phyloP scores from a whole-genome alignment of 768 basidiomycete species.

The Lactifluus rugatus region DNA sequence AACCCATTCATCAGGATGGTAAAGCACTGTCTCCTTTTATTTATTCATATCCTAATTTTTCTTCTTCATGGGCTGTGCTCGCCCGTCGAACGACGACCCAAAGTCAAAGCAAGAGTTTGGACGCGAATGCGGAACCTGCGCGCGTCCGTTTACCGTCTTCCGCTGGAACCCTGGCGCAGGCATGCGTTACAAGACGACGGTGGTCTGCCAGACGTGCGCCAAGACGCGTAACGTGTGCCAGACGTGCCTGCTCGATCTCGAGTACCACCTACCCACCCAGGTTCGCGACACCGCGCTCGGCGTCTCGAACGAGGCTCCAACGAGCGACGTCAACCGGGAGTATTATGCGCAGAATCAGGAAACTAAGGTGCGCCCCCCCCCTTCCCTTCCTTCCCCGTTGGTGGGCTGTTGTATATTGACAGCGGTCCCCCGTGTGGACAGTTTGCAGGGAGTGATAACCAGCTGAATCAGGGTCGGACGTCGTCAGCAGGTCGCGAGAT shows the following conservation, averaged over 20 bases:
- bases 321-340: slow-evolving; percentile 94
- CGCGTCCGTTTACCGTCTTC: slow-evolving; percentile 93
- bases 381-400: not conserved
- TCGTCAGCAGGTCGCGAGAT: slow-evolving; percentile 88
- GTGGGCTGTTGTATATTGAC: not conserved
- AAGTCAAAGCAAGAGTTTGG: slow-evolving; percentile 98
- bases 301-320: slow-evolving; percentile 78
- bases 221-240: slow-evolving; percentile 97
- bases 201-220: slow-evolving; percentile 94
- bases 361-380: slow-evolving; percentile 47
- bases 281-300: slow-evolving; percentile 93
- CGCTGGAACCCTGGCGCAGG: slow-evolving; percentile 97
- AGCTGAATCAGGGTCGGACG: slow-evolving; percentile 50
- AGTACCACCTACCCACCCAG: slow-evolving; percentile 93
- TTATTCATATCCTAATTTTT: too few species aligned
- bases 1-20: slow-evolving; percentile 97
- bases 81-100: not conserved
- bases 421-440: too few species aligned
- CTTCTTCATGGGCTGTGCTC: not conserved
- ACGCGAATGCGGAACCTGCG: slow-evolving; percentile 93
- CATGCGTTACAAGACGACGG: slow-evolving; percentile 91
- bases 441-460: slow-evolving; percentile 65
- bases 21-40: slow-evolving; percentile 20
- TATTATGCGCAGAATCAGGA: slow-evolving; percentile 93
- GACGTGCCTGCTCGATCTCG: slow-evolving; percentile 92